A percentile compares a stretch with the other conserved stretches of the same genome.
phyloP scores from a whole-genome alignment of 2,329 filamentous ascomycete genomes.

The Trichophaea hybrida region DNA sequence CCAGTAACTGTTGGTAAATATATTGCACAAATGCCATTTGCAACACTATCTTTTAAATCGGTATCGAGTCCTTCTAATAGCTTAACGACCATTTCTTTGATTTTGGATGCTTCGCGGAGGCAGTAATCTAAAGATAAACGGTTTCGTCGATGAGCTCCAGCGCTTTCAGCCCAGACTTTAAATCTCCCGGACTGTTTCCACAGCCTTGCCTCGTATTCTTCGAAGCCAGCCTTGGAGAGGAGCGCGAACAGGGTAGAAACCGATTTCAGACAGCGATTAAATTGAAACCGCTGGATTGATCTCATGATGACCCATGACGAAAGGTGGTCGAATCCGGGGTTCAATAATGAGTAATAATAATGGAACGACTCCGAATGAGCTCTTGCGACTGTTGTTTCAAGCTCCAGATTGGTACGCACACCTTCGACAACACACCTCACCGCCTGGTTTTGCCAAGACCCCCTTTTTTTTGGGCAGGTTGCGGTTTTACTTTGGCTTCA shows the following conservation, averaged over 20 bases:
- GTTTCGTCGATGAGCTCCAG: conserved; percentile 28
- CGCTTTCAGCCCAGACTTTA: conserved; percentile 30
- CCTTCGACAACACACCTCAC: too few species aligned
- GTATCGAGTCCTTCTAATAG: conserved; percentile 22
- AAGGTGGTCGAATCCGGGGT: too few species aligned
- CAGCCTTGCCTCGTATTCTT: background rate
- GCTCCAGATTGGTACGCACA: too few species aligned
- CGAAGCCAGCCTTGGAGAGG: background rate
- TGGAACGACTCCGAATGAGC: too few species aligned
- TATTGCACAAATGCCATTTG: background rate
- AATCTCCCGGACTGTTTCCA: conserved; percentile 25
- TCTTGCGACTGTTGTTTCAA: too few species aligned
- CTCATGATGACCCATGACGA: too few species aligned
- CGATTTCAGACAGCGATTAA: background rate
- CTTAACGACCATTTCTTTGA: conserved; percentile 13
- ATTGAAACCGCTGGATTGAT: background rate
- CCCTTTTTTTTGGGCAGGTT: too few species aligned
- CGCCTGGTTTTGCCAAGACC: too few species aligned
- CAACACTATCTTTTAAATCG: background rate
- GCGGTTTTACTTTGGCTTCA: too few species aligned
- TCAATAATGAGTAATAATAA: too few species aligned
- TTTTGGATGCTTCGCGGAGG: conserved; percentile 28
- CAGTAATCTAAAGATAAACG: conserved; percentile 29
- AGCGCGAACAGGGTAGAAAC: background rate
- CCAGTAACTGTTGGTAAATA: conserved; percentile 11